Base-by-base conservation (phyloP, 148 eudicot species). In the Hydrangea macrophylla region DNA sequence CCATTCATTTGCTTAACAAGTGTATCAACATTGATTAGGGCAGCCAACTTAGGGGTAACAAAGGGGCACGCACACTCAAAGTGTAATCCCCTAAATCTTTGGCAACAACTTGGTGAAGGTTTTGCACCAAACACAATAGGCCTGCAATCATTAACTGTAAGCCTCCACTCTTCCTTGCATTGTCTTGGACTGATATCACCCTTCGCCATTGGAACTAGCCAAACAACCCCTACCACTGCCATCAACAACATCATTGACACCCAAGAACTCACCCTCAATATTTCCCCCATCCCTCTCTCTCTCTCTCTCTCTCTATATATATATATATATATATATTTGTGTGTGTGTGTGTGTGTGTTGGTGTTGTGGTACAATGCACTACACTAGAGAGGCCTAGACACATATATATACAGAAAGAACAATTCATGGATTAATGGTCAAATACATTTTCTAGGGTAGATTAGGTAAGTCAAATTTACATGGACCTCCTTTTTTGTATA, bases 1-100 rank as follows among this genome's bases (percentile, higher is more conserved):
- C 75, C 25, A 17, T 74, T 53, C 9, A 74, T 23, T 8, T 73
- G 68, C 6, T 65, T 31, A 28, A 78, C 55, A 26, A 55, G 58
- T 27, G 62, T 67, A 6, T 68, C 44, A 11, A 60, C 81, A n/a
- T 62, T 59, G 23, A 78, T 10, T 23, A 78, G 72, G 26, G 78
- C 59, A 7, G 81, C 78, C 53, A 70, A 2, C 44, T 78, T 78
- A 3, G 81, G 81, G n/a, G 78, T 78, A 30, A 78, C 57, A 0
- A 0, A 58, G 28, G 68, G 44, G 50, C 81, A 78, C 6, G 65
- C 69, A 30, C 78, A 78, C 5, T 65, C 59, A 9, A 24, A 22
- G 37, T 40, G 71, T 1, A 72, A 65, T 5, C 44, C 72, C 31
- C 81, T 64, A 2, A 73, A 23, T 45, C 75, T 36, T 28, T 70